Evolutionary conservation across 2,329 filamentous ascomycete species (phyloP), one percentile per base, ranked within the genome.

Genomic region (Fragosphaeria purpurea): DNA sequence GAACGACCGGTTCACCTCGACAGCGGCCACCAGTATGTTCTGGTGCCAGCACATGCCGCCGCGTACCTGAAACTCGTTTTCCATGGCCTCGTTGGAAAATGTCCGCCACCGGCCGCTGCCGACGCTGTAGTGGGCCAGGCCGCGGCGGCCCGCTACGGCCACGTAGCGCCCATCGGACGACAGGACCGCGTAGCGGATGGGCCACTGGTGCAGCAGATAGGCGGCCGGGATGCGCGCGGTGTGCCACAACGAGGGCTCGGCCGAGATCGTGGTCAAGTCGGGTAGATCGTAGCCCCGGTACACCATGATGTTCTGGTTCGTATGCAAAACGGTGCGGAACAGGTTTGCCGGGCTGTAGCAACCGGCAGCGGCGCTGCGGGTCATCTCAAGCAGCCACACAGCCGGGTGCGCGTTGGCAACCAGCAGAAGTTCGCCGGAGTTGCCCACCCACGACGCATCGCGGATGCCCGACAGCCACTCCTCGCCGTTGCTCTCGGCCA

Each of bases 21-120:
- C 84, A 4, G 91, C 89, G 40, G 89, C 90, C 50, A 97, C 87
- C 13, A 98, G 74, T 35, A 97, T 86, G 67, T 98, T 91, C 58
- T 95, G 89, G 63, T 95, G 90, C 93, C 93, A 98, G 64, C 91
- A 97, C 90, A 98, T 95, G 6, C 93, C 93, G 46, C 93, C 93
- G 55, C 90, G 77, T 11, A 98, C 88, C 31, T 88, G 82, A 63
- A 98, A 98, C 55, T 90, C 88, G 59, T 90, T 89, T 66, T 97
- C 93, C 61, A 84, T 78, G 34, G 77, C 80, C 32, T 83, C 77
- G 59, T 90, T 88, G 46, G 85, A 77, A 64, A 98, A 98, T 0
- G 86, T 94, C 64, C 95, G 96, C 93, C 93, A 98, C 52, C 93
- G 79, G 33, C 91, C 88, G 62, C 91, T 97, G 58, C 86, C 86